Base-by-base conservation (phyloP, 2,329 filamentous ascomycete species). In the Verticillium albo-atrum region DNA sequence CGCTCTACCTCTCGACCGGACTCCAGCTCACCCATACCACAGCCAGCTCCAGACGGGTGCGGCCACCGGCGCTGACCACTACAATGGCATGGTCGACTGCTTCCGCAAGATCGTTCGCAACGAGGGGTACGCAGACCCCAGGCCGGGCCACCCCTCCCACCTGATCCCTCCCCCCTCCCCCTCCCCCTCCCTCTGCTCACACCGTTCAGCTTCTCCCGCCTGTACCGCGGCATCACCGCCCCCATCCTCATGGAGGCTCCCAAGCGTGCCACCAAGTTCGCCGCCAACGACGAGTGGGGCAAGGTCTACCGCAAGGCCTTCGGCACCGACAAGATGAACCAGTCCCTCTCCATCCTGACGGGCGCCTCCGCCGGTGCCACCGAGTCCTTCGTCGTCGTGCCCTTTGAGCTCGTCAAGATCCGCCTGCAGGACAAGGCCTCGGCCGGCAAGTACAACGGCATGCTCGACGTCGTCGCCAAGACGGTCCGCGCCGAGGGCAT, bases 321-420 rank as follows among this genome's bases (percentile, higher is more conserved):
- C 73, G 92, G 91, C 66, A 82, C 89, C 59, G 76, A 86, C 59
- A 91, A 97, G 80, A 95, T 96, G 88, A 98, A 85, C 71, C 95
- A 99, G 79, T 85, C 87, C 2, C 86, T 99, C 61, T 96, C 95
- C 26, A 86, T 97, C 65, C 85, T 99, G 56, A 99, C 95, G 4
- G 95, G 95, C 68, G 95, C 95, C 34, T 91, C 92, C 26, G 95
- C 95, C 61, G 95, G 95, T 74, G 95, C 94, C 35, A 98, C 94
- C 60, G 95, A 99, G 78, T 84, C 94, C 57, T 95, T 99, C 73
- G 93, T 98, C 66, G 95, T 99, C 62, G 95, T 99, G 32, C 95
- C 95, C 56, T 99, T 99, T 75, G 95, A 97, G 82, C 86, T 97
- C 61, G 89, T 99, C 83, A 99, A 99, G 86, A 99, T 99, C 73